Conservation (phyloP, 352 stramenopile genomes). For the Globisporangium nagaii region DNA sequence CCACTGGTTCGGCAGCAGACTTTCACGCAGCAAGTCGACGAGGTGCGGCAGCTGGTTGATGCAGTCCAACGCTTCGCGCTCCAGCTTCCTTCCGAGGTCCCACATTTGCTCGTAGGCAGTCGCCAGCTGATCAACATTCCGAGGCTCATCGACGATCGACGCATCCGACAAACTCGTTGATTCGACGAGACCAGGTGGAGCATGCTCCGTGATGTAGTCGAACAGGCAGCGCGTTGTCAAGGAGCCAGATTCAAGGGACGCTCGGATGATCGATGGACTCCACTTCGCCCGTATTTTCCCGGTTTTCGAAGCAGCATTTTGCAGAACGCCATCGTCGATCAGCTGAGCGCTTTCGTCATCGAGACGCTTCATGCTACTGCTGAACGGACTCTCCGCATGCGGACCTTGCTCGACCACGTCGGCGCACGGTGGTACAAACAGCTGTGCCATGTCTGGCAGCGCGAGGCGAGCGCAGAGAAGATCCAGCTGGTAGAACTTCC, state of each 20-base stretch:
- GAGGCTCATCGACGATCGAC: constrained; percentile 27
- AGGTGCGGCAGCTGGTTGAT: constrained; percentile 51
- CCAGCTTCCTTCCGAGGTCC: constrained; percentile 47
- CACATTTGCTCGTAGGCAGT: constrained; percentile 71
- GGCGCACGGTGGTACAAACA: constrained; percentile 65
- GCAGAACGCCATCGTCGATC: constrained; percentile 65
- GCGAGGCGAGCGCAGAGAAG: constrained; percentile 72
- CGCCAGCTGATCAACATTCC: constrained; percentile 44
- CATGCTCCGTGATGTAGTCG: constrained; percentile 61
- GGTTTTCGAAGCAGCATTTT: constrained; percentile 54
- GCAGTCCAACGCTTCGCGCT: constrained; percentile 67
- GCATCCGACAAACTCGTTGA: constrained; percentile 21
- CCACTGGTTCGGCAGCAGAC: constrained; percentile 53
- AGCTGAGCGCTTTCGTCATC: constrained; percentile 26
- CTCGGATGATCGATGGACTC: constrained; percentile 41
- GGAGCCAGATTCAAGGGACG: constrained; percentile 53
- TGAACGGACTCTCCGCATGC: constrained; percentile 13
- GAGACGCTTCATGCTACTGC: constrained; percentile 2
- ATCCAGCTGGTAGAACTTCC: constrained; percentile 73
- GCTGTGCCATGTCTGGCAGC: constrained; percentile 67
- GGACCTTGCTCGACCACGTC: constrained; percentile 51
- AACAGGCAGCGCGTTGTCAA: constrained; percentile 61
- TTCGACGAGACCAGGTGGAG: constrained; percentile 52
- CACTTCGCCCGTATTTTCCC: constrained; percentile 64
- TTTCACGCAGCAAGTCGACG: constrained; percentile 62